Base-by-base conservation (phyloP, 1,284 basidiomycete species). In the Papiliotrema terrestris region DNA sequence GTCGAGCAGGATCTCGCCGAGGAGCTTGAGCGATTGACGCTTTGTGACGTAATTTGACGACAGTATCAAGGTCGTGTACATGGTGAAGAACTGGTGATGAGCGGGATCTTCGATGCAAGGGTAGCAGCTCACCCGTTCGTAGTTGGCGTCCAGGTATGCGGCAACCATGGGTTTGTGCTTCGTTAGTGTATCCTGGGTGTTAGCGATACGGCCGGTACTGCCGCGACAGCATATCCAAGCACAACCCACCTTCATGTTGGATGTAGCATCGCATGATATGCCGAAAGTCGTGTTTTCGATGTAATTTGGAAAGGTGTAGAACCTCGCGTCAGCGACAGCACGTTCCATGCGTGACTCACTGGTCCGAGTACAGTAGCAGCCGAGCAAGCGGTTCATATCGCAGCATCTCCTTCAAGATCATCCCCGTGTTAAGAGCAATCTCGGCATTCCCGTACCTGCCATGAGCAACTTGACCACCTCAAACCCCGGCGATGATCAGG, bases 41-140 rank as follows among this genome's bases (percentile, higher is more conserved):
- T 98, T 98, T n/a, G 96, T 98, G 56, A 99, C 96, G 73, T 98
- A 98, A 81, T 98, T 98, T 66, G 82, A 84, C 20, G 93, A 97
- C 46, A 91, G 82, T 63, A 98, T 88, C 58, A 99, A 86, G 17
- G 86, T 87, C 25, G 90, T 91, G 80, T 95, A 98, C 60, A 92
- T 92, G 41, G 84, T 83, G 80, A 99, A 98, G 82, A 98, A 98
- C 87, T 93, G 72, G 19, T 3, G 20, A 23, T 57, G 17, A 51
- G 51, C 46, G 25, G 8, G 36, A 43, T 39, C 38, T 35, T 9
- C 26, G 15, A n/a, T 2, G 2, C 32, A 42, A 20, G 49, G 22
- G 6, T 3, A 20, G 25, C 25, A 42, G 55, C 86, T 59, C 67
- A 94, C 91, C 57, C 88, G 83, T 65, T 98, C 95, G 71, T 98